Conservation (phyloP, 2,329 filamentous ascomycete genomes). For the Knufia fluminis region DNA sequence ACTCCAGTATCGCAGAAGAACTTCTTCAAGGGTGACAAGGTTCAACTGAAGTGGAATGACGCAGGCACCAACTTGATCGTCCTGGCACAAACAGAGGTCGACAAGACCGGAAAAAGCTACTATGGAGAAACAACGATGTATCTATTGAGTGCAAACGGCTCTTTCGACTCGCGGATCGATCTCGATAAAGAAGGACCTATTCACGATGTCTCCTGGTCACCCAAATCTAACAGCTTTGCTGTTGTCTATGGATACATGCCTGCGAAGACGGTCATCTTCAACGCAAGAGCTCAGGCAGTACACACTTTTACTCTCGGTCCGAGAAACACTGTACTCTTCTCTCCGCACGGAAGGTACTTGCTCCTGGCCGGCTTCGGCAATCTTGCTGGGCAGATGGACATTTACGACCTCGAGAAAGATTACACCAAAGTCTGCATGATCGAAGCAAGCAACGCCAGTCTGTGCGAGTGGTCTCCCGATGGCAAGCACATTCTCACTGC, state of each 20-base stretch:
- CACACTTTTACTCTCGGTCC: conserved; percentile 81
- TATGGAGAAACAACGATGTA: conserved; percentile 98
- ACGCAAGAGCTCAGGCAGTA: conserved; percentile 69
- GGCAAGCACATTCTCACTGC: conserved; percentile 92
- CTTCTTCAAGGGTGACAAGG: conserved; percentile 98
- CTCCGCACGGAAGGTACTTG: conserved; percentile 84
- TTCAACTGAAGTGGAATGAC: conserved; percentile 96
- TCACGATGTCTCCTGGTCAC: conserved; percentile 96
- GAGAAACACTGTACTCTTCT: conserved; percentile 92
- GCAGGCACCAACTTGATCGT: conserved; percentile 86
- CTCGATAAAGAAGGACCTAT: conserved; percentile 97
- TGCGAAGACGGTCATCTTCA: conserved; percentile 98
- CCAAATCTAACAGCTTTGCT: conserved; percentile 94
- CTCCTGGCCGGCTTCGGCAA: conserved; percentile 96
- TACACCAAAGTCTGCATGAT: conserved; percentile 88
- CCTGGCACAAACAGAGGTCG: conserved; percentile 92
- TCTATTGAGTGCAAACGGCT: conserved; percentile 80
- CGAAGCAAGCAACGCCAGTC: conserved; percentile 87
- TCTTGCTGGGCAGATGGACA: conserved; percentile 91
- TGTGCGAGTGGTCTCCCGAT: conserved; percentile 96
- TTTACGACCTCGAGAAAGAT: conserved; percentile 92
- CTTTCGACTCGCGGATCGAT: conserved; percentile 83
- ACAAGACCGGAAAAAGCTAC: conserved; percentile 98
- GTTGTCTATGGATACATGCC: conserved; percentile 98
- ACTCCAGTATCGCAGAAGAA: conserved; percentile 88